Evolutionary conservation across 495 filamentous ascomycete species (phyloP), one percentile per base, ranked within the genome.

Genomic region (Aspergillus ostianus): DNA sequence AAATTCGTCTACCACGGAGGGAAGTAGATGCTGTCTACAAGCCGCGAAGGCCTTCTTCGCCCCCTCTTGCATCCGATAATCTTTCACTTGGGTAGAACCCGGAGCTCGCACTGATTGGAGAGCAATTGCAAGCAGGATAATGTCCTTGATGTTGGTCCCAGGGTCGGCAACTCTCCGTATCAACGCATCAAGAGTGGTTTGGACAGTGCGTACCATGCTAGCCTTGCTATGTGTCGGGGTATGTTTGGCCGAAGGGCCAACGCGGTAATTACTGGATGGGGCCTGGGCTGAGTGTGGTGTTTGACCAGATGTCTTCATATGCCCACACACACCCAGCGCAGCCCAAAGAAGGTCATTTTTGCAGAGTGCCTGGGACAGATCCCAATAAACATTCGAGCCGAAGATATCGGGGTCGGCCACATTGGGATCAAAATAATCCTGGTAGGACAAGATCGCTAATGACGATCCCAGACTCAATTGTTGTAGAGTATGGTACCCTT

Each of bases 381-480:
- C 57, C 70, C 68, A 73, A 53, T 64, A 69, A 15, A 47, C 17
- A 20, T 41, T 61, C 6, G 53, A 58, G 13, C 61, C 56, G 18
- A 51, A 51, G 1, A 60, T 21, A 15, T 70, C 63, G 45, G 63
- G 53, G 19, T 67, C 64, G 2, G 60, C 46, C 10, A 66, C 47
- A 8, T 44, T 61, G 7, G 70, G 68, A 27, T 71, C 70, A 36
- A 73, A 69, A 20, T 64, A 58, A 21, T 69, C 67, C 49, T 71
- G 68, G 18, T 67, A 67, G 15, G 68, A 68, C 9, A 73, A 30
- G 18, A 70, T 55, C 2, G 49, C 57, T 1, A 69, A 46, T 0
- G 64, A 67, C 5, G 64, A 67, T 8, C 70, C 62, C 6, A 72
- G 60, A 41, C 54, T 67, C 6, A 49, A 19, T 36, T 36, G 50